These are phyloP conservation scores for Crithidia mellificae DNA, from an alignment of 208 protist genomes.

Conservation along the genomic window DNA sequence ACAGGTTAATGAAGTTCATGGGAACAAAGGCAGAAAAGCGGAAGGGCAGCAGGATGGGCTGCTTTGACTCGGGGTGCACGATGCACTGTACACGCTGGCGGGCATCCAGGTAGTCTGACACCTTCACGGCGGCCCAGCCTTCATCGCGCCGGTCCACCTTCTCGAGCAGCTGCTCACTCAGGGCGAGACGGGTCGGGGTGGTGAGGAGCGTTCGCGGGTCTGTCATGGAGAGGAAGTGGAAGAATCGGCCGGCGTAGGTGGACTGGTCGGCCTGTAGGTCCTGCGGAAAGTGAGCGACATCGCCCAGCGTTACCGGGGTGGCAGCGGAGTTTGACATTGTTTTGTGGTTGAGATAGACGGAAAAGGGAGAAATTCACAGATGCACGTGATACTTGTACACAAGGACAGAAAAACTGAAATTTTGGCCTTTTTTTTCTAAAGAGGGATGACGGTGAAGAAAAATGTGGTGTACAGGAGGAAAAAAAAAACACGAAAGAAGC, in stretches of 20 bases:
- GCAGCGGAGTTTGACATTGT: background rate
- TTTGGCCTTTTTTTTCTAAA: too few species aligned
- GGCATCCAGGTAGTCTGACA: conserved; percentile 47
- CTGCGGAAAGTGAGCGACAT: conserved; percentile 43
- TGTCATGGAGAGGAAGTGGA: conserved; percentile 51
- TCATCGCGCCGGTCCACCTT: conserved; percentile 25
- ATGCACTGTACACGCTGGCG: conserved; percentile 51
- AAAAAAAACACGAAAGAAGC: conserved; percentile 3
- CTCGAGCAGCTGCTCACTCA: conserved; percentile 35
- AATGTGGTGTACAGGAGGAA: background rate
- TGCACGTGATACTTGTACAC: too few species aligned
- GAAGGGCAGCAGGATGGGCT: conserved; percentile 76
- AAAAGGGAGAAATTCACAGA: background rate
- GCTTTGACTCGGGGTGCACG: conserved; percentile 80
- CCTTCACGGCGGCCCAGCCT: conserved; percentile 35
- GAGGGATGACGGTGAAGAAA: background rate
- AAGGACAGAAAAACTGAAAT: too few species aligned
- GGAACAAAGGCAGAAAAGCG: conserved; percentile 90
- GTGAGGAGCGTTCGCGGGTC: conserved; percentile 56
- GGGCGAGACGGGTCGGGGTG: conserved; percentile 33
- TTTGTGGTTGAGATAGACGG: background rate
- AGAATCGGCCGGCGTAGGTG: conserved; percentile 47
- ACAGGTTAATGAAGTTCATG: conserved; percentile 84
- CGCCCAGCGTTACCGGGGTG: conserved; percentile 24
- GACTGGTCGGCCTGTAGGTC: conserved; percentile 43